Evolutionary conservation across 2,329 filamentous ascomycete genomes (phyloP), one percentile per base, ranked within the genome.

Genomic region (Aspergillus quadricinctus): DNA sequence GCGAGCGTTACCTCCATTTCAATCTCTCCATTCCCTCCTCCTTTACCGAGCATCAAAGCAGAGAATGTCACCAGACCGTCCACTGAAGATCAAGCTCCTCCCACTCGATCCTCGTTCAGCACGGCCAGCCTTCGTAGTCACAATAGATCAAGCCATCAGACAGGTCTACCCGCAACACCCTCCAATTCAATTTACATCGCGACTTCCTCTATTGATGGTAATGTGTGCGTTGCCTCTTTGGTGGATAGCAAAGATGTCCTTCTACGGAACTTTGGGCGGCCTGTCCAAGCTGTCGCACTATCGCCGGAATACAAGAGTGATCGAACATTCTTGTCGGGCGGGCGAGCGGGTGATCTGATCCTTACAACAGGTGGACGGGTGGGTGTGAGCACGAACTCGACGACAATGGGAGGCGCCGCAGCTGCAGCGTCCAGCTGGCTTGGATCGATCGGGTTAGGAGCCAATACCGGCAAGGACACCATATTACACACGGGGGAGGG

Each of bases 241-340:
- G 77, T 94, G 21, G 93, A 99, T 67, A 77, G 88, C 40, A 95
- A 92, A 67, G 94, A 99, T 75, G 92, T 97, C 2, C 88, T 92
- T 56, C 76, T 97, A 28, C 87, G 94, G 28, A 97, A 97, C 71
- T 99, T 97, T 76, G 91, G 90, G 1, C 85, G 95, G 4, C 95
- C 95, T 0, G 86, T 99, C 2, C 92, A 97, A 68, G 87, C 92
- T 5, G 91, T 99, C 1, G 90, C 92, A 0, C 75, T 99, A n/a
- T 97, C 94, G 0, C 94, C 94, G 0, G 92, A 97, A 52, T 99
- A 91, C 77, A 96, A 89, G 71, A 89, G 83, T 56, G 94, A 99
- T 70, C 83, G 88, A 55, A 89, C 88, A 2, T 99, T 97, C 69
- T 77, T 99, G 0, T 97, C 93, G 0, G 94, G 94, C 45, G 94